phyloP scores from a whole-genome alignment of 2,329 filamentous ascomycete genomes.

The Huntiella decipiens region DNA sequence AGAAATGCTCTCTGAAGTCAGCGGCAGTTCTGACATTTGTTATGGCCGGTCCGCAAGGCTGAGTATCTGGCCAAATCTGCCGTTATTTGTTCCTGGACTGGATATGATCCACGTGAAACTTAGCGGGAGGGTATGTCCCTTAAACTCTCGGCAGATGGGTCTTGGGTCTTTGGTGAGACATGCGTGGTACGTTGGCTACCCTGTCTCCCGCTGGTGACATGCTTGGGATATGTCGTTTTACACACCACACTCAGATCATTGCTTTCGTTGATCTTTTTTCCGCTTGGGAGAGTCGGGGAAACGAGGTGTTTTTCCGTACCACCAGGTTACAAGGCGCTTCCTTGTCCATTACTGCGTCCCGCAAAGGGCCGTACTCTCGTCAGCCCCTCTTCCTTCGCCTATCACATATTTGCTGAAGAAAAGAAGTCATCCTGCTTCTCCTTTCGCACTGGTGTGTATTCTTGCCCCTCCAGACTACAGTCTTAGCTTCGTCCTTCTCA shows the following conservation, averaged over 20 bases:
- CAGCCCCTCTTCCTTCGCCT: constrained; percentile 7
- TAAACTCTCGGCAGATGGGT: too few species aligned
- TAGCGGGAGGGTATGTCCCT: too few species aligned
- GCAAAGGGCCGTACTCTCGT: constrained; percentile 2
- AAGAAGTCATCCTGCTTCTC: constrained; percentile 4
- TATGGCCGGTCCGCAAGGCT: too few species aligned
- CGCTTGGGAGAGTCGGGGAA: not conserved
- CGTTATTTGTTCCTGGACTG: too few species aligned
- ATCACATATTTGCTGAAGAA: not conserved
- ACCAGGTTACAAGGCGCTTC: constrained; percentile 6
- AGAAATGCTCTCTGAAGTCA: too few species aligned
- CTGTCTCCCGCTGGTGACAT: too few species aligned
- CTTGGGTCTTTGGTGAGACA: too few species aligned
- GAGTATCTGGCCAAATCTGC: too few species aligned
- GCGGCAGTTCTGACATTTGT: too few species aligned
- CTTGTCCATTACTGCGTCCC: constrained; percentile 6
- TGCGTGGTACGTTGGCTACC: too few species aligned
- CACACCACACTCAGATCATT: not conserved
- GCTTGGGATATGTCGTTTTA: too few species aligned
- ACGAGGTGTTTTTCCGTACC: not conserved
- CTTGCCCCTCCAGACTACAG: not conserved
- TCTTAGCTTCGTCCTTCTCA: constrained; percentile 2
- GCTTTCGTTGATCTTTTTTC: not conserved
- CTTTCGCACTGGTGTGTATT: constrained; percentile 6
- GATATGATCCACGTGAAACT: too few species aligned